phyloP scores from a whole-genome alignment of 106 monocot genomes.

The Apostasia ramifera region DNA sequence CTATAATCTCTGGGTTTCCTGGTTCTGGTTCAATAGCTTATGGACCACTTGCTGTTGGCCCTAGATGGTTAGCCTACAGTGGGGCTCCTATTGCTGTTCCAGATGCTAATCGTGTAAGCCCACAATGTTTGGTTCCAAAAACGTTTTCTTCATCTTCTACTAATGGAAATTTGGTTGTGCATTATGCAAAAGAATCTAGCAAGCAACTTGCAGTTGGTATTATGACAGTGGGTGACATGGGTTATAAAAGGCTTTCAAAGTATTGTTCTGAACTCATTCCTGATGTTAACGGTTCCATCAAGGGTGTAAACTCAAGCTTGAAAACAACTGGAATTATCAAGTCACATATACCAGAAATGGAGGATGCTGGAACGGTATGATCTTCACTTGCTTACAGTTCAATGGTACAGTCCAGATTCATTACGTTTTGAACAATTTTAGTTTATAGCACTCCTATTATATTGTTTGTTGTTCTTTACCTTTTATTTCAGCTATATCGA shows the following conservation, averaged over 20 bases:
- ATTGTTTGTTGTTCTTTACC: no score
- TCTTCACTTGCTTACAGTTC: background rate
- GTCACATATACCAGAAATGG: constrained; percentile 29
- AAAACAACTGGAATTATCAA: constrained; percentile 28
- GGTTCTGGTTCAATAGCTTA: constrained; percentile 56
- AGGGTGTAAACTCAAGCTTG: constrained; percentile 29
- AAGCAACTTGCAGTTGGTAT: constrained; percentile 88
- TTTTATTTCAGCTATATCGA: no score
- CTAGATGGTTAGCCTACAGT: constrained; percentile 90
- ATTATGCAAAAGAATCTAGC: constrained; percentile 94
- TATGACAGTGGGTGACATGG: constrained; percentile 82
- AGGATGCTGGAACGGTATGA: constrained; percentile 78
- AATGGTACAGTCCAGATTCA: no score
- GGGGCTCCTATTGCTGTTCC: constrained; percentile 61
- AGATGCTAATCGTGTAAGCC: constrained; percentile 52
- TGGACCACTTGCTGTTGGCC: constrained; percentile 90
- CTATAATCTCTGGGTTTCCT: constrained; percentile 30
- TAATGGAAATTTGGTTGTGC: constrained; percentile 67
- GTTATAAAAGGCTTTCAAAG: constrained; percentile 80
- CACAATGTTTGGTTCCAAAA: constrained; percentile 35
- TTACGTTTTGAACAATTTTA: no score
- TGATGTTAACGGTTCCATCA: constrained; percentile 41
- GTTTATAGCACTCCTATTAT: no score
- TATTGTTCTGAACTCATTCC: constrained; percentile 60
- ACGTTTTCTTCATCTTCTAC: constrained; percentile 23